Evolutionary conservation across 148 eudicot genomes (phyloP).

Genomic region (Persicaria maculosa): DNA sequence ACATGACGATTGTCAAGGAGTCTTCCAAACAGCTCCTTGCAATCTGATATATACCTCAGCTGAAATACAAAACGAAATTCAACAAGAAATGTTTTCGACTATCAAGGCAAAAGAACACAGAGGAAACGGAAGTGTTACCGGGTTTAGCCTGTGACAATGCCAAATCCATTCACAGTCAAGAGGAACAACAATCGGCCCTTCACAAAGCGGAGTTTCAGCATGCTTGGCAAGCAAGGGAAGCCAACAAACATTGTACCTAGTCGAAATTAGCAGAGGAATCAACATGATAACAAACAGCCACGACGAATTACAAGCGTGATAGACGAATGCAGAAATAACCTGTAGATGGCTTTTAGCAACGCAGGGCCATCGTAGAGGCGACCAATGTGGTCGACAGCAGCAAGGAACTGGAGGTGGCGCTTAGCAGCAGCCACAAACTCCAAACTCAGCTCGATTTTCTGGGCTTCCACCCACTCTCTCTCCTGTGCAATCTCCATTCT

Average conservation of each 20-base stretch:
- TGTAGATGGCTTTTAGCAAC: slow-evolving; percentile 52
- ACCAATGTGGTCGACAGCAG: slow-evolving; percentile 69
- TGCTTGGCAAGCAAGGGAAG: slow-evolving; percentile 85
- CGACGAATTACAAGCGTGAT: not conserved
- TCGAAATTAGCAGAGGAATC: not conserved
- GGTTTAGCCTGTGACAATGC: slow-evolving; percentile 98
- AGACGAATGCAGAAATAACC: slow-evolving; percentile 23
- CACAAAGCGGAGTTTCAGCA: slow-evolving; percentile 30
- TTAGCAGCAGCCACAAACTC: slow-evolving; percentile 71
- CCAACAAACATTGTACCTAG: slow-evolving; percentile 68
- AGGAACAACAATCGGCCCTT: slow-evolving; percentile 79
- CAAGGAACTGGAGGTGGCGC: slow-evolving; percentile 64
- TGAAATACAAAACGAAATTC: slow-evolving; percentile 18
- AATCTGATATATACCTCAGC: slow-evolving; percentile 74
- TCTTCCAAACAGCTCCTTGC: slow-evolving; percentile 59
- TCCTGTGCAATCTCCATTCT: slow-evolving; percentile 57
- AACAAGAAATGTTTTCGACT: not conserved
- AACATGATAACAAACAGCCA: not conserved
- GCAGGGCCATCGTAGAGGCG: slow-evolving; percentile 61
- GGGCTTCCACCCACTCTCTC: slow-evolving; percentile 73
- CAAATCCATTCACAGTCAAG: slow-evolving; percentile 98
- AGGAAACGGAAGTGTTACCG: slow-evolving; percentile 33
- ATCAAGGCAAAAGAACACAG: not conserved
- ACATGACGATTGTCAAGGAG: slow-evolving; percentile 57
- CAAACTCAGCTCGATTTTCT: slow-evolving; percentile 43